Evolutionary conservation across 2,329 filamentous ascomycete genomes (phyloP), one percentile per base, ranked within the genome.

Genomic region (Coniosporium tulheliwenetii): DNA sequence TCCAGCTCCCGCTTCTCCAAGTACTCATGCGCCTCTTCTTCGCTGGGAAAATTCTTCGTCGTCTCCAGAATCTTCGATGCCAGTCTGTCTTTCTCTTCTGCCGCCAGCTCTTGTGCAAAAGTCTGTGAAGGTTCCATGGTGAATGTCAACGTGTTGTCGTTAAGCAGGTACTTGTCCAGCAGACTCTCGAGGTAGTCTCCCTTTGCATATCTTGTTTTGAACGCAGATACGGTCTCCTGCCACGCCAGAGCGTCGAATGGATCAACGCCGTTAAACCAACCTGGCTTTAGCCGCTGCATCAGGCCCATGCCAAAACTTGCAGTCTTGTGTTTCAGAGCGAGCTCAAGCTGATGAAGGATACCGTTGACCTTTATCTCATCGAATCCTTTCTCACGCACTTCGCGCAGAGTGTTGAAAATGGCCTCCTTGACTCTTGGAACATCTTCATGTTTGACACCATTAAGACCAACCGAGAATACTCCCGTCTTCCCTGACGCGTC

Each of bases 201-300:
- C 54, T 84, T 67, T 1, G 77, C 77, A 48, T 89, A 79, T 51
- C 78, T 75, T 1, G 71, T 63, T 61, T 94, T 81, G 62, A 98
- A 98, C 5, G 78, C 77, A 19, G 79, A 67, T 3, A 96, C 79
- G 1, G 85, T 85, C 36, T 91, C 81, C 51, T 94, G 91, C 85
- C 87, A 96, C 2, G 85, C 81, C 31, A 98, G 67, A 10, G 85
- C 79, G 48, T 93, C 79, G 60, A 96, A 93, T 0, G 91, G 89
- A 56, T 96, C 85, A 3, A 86, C 78, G 5, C 89, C 91, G 43
- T 91, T 93, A 62, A 98, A 96, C 91, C 91, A 98, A 44, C 82
- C 80, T 2, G 85, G 81, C 55, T 93, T 84, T 7, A 95, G 70
- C 35, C 89, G 77, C 50, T 94, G 85, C 60, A 98, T 76, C 40